Evolutionary conservation across 768 basidiomycete species (phyloP).

Genomic region (Pulveroboletus sp.): DNA sequence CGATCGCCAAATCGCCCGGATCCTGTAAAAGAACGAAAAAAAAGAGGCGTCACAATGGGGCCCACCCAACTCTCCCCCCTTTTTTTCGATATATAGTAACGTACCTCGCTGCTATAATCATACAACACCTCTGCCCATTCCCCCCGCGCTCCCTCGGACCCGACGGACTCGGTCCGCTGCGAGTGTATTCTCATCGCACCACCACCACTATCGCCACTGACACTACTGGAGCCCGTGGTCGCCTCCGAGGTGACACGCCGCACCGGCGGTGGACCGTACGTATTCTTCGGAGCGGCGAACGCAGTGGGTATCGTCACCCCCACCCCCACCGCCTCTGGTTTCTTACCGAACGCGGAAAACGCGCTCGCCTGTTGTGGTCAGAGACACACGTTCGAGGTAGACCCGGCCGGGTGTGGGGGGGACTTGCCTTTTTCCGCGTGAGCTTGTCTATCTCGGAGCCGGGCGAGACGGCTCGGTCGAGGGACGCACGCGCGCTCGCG

Average conservation of each 20-base stretch:
- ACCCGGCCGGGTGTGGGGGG: background rate
- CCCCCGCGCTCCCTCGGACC: conserved; percentile 39
- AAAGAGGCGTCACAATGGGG: background rate
- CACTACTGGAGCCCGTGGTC: background rate
- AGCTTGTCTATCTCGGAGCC: conserved; percentile 25
- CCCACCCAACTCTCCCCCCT: background rate
- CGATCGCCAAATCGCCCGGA: conserved; percentile 58
- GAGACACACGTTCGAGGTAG: no score
- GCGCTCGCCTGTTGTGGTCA: conserved; percentile 16
- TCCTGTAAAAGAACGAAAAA: conserved; percentile 42
- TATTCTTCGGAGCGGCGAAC: conserved; percentile 39
- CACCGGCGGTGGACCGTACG: conserved; percentile 51
- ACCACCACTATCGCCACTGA: background rate
- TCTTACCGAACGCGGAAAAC: conserved; percentile 18
- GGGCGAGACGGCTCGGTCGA: background rate
- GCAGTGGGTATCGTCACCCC: conserved; percentile 37
- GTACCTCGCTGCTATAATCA: conserved; percentile 63
- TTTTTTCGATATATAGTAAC: conserved; percentile 5
- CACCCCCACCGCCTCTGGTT: conserved; percentile 39
- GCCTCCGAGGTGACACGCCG: conserved; percentile 31
- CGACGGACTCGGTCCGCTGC: conserved; percentile 2
- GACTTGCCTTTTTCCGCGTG: conserved; percentile 24
- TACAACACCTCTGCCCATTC: conserved; percentile 80
- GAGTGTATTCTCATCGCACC: background rate
- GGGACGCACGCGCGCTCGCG: no score